A percentile compares a stretch with the other conserved stretches of the same genome.
phyloP scores from a whole-genome alignment of 2,329 filamentous ascomycete genomes.

The Alternaria tenuissima region DNA sequence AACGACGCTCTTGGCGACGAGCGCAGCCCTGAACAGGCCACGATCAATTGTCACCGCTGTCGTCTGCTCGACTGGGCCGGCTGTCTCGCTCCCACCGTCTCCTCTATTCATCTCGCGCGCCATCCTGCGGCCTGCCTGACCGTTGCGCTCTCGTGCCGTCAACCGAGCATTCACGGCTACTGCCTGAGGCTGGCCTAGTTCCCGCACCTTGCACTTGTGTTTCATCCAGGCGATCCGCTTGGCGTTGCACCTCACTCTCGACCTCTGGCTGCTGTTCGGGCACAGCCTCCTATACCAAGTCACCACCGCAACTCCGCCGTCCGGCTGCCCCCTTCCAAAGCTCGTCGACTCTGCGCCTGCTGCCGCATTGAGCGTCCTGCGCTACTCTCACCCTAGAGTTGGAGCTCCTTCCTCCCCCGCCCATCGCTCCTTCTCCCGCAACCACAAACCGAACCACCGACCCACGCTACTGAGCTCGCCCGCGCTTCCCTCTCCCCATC shows the following conservation, averaged over 20 bases:
- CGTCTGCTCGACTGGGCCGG: not conserved
- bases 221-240: conserved; percentile 35
- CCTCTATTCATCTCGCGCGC: conserved; percentile 2
- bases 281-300: conserved; percentile 31
- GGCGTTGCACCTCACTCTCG: conserved; percentile 28
- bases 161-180: conserved; percentile 18
- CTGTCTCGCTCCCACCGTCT: not conserved
- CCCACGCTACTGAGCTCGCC: conserved; percentile 23
- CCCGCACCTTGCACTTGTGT: conserved; percentile 26
- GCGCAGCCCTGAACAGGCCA: not conserved
- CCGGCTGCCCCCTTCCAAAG: conserved; percentile 24
- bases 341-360: conserved; percentile 19
- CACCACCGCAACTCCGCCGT: conserved; percentile 29
- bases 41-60: not conserved
- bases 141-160: conserved; percentile 6
- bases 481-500: conserved; percentile 28
- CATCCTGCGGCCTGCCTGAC: not conserved
- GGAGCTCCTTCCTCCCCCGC: conserved; percentile 25
- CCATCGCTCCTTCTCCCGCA: conserved; percentile 27
- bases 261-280: conserved; percentile 28
- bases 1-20: conserved; percentile 2
- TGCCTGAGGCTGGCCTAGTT: conserved; percentile 27
- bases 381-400: conserved; percentile 30
- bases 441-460: conserved; percentile 14
- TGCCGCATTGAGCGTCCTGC: conserved; percentile 37